A percentile compares a stretch with the other conserved stretches of the same genome.
phyloP scores from a whole-genome alignment of 768 basidiomycete species.

The Cystofilobasidium ferigula region DNA sequence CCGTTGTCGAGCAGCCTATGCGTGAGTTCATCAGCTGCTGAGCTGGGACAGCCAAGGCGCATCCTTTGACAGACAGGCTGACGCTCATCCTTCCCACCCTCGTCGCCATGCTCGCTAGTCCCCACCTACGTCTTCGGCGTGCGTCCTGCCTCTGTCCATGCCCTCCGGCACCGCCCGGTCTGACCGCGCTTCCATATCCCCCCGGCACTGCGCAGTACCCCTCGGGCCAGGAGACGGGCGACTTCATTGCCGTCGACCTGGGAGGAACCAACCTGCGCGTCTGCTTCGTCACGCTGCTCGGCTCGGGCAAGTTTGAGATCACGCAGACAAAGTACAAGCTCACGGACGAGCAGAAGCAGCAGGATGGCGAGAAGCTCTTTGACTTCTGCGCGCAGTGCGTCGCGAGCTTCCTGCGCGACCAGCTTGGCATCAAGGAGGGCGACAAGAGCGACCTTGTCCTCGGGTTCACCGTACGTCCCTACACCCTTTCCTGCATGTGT shows the following conservation, averaged over 20 bases:
- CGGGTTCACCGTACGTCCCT: conserved; percentile 78
- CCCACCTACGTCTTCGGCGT: conserved; percentile 79
- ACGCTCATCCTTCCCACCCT: background rate
- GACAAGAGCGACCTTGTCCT: conserved; percentile 54
- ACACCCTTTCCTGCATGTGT: background rate
- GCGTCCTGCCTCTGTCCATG: conserved; percentile 11
- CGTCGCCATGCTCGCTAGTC: conserved; percentile 76
- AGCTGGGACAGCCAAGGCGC: background rate
- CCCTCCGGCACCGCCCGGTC: background rate
- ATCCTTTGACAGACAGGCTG: background rate
- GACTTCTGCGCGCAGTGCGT: conserved; percentile 96
- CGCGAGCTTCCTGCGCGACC: conserved; percentile 72
- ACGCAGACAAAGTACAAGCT: conserved; percentile 95
- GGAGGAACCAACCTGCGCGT: conserved; percentile 93
- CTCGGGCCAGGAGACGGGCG: conserved; percentile 72
- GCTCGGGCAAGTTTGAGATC: conserved; percentile 92
- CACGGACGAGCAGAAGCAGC: conserved; percentile 94
- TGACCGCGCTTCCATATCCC: background rate
- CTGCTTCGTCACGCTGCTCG: conserved; percentile 84
- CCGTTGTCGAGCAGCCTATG: conserved; percentile 35
- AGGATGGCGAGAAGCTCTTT: conserved; percentile 81
- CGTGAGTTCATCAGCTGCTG: conserved; percentile 28
- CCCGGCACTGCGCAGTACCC: conserved; percentile 51
- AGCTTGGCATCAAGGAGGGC: conserved; percentile 40
- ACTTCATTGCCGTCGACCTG: conserved; percentile 66